Evolutionary conservation across 2,329 filamentous ascomycete species (phyloP).

Genomic region (Bipolaris bicolor): DNA sequence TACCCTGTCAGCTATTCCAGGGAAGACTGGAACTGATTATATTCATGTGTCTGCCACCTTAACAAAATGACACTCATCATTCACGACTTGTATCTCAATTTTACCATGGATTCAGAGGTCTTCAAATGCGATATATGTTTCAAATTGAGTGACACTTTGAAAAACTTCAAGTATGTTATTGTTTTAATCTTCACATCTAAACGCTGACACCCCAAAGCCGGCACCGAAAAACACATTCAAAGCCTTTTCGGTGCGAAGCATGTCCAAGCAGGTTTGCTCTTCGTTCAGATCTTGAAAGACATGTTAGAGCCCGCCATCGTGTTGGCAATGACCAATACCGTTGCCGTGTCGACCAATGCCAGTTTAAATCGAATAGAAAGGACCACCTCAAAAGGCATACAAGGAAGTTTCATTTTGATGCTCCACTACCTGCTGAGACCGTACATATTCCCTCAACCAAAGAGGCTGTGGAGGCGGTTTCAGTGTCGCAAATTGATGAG

Average conservation of each 20-base stretch:
- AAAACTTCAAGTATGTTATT: conserved; percentile 8
- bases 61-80: neutral
- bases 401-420: neutral
- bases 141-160: neutral
- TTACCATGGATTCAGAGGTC: neutral
- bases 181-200: rapidly evolving
- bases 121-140: neutral
- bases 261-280: conserved; percentile 14
- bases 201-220: conserved; percentile 3
- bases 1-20: neutral
- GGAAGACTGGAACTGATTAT: neutral
- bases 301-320: conserved; percentile 10
- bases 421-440: neutral
- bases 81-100: too few species aligned
- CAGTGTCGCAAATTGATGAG: neutral
- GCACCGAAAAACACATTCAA: conserved; percentile 18
- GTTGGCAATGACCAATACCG: conserved; percentile 1
- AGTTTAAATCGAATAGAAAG: neutral
- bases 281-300: conserved; percentile 11
- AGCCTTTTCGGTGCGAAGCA: conserved; percentile 2
- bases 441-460: too few species aligned
- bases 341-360: conserved; percentile 5
- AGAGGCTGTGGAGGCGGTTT: neutral
- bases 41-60: neutral
- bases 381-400: conserved; percentile 17